Conservation (phyloP, 257 asterid genomes). For the Voacanga thouarsii region DNA sequence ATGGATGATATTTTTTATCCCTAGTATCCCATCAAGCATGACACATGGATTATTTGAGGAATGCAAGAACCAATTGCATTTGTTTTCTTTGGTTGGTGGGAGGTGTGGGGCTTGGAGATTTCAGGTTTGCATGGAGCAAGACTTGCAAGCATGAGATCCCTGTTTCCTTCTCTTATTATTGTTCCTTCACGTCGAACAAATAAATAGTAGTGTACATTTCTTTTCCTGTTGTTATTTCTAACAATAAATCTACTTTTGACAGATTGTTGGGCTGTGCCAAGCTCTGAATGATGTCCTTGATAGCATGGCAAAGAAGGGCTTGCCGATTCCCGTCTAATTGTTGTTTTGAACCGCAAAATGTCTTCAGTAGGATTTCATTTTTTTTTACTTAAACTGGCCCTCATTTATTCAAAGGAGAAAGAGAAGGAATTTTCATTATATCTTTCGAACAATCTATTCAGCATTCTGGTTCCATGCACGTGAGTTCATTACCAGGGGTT, state of each 20-base stretch:
- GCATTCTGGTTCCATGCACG: not conserved
- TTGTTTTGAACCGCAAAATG: not conserved
- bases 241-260: slow-evolving; percentile 24
- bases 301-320: slow-evolving; percentile 94
- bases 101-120: not conserved
- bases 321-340: slow-evolving; percentile 69
- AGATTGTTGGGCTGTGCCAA: slow-evolving; percentile 92
- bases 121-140: too few relatives aligned
- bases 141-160: not conserved
- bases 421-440: too few relatives aligned
- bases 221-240: not conserved
- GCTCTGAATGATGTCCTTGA: slow-evolving; percentile 90
- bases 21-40: not conserved
- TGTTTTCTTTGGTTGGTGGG: not conserved
- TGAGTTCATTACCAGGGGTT: not conserved
- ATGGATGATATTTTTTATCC: too few relatives aligned
- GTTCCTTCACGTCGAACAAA: too few relatives aligned
- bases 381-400: not conserved
- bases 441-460: not conserved
- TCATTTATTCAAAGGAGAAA: too few relatives aligned
- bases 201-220: not conserved
- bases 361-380: not conserved
- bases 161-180: not conserved
- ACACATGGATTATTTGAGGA: not conserved
- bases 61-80: not conserved